Conservation (phyloP, 768 basidiomycete genomes). For the Leccinum variicolor region DNA sequence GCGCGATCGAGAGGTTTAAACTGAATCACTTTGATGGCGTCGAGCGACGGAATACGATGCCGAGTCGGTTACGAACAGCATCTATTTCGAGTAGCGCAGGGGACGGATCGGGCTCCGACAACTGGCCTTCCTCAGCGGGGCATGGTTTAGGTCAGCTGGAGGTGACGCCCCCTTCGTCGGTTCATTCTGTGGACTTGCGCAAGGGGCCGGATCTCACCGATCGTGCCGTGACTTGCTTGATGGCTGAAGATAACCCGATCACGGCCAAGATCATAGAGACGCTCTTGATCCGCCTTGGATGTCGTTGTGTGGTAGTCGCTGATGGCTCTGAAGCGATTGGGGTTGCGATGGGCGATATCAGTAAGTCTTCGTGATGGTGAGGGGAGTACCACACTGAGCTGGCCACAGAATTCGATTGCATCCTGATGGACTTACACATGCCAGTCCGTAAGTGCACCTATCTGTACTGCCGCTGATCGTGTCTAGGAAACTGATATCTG, state of each 20-base stretch:
- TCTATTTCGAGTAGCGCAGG: constrained; percentile 82
- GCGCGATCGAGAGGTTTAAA: constrained; percentile 87
- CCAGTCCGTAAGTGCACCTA: constrained; percentile 67
- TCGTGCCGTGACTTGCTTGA: constrained; percentile 86
- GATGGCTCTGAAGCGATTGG: constrained; percentile 97
- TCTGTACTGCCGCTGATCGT: background rate
- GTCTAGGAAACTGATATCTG: constrained; percentile 8
- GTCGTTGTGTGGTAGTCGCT: constrained; percentile 91
- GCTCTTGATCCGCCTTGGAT: constrained; percentile 87
- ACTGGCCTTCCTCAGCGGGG: constrained; percentile 59
- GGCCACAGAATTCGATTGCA: constrained; percentile 83
- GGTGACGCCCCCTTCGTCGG: constrained; percentile 74
- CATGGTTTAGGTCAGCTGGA: constrained; percentile 54
- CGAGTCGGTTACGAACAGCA: constrained; percentile 82
- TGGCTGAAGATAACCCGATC: constrained; percentile 98
- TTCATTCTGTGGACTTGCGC: constrained; percentile 79
- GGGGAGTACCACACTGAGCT: background rate
- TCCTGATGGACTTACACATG: constrained; percentile 95
- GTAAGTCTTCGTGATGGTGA: constrained; percentile 46
- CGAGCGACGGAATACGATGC: constrained; percentile 79
- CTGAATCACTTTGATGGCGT: constrained; percentile 73
- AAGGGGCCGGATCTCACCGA: constrained; percentile 77
- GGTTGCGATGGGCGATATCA: constrained; percentile 96
- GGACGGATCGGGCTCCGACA: constrained; percentile 75
- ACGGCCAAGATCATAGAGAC: constrained; percentile 98